These are phyloP conservation scores for Fusarium secorum DNA, from an alignment of 2,329 filamentous ascomycete genomes.

Conservation along the genomic window DNA sequence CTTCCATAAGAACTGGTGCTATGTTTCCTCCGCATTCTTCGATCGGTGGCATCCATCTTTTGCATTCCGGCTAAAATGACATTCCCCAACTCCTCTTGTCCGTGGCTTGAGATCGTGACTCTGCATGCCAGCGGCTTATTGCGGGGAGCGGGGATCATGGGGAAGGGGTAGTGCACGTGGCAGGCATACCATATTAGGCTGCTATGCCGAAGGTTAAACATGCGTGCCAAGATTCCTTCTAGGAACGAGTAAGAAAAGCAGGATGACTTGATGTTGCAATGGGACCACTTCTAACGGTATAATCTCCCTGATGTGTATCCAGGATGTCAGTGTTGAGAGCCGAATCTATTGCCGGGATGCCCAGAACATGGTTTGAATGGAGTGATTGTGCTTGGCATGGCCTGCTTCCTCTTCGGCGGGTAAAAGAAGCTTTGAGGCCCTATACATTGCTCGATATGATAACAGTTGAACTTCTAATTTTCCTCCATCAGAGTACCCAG, in stretches of 20 bases:
- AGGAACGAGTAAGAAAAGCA: background rate
- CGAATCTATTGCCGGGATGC: background rate
- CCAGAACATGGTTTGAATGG: background rate
- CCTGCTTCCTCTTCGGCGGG: background rate
- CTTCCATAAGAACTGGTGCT: background rate
- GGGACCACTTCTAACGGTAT: background rate
- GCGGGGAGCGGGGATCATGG: background rate
- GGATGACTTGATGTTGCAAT: background rate
- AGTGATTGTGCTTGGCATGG: background rate
- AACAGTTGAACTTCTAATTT: too few species aligned
- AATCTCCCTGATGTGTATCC: accelerated
- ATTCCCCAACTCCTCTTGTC: background rate
- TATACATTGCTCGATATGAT: too few species aligned
- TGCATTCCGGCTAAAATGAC: background rate
- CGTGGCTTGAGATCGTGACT: background rate
- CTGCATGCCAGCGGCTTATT: background rate
- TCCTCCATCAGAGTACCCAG: too few species aligned
- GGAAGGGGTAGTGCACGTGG: background rate
- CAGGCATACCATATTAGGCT: background rate
- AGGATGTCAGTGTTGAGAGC: background rate
- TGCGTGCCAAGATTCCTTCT: accelerated
- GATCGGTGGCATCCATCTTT: background rate
- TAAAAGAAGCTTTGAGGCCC: background rate
- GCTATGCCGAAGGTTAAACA: background rate
- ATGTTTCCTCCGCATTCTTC: background rate